These are phyloP conservation scores for Coniella lustricola DNA, from an alignment of 2,329 filamentous ascomycete genomes.

Conservation along the genomic window DNA sequence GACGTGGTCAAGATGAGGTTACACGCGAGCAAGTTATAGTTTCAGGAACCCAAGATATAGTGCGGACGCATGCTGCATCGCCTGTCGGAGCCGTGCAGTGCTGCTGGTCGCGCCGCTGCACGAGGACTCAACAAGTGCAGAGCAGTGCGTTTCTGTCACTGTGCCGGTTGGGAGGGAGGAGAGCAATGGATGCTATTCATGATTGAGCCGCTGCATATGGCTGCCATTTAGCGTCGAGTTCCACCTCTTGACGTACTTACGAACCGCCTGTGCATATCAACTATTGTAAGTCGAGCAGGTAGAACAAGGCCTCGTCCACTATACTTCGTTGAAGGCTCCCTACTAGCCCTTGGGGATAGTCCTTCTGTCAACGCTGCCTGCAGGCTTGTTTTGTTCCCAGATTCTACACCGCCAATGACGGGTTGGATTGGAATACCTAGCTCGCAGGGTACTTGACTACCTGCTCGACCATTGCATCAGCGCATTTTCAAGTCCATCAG, in stretches of 20 bases:
- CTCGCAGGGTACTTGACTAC: no score
- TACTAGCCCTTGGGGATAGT: no score
- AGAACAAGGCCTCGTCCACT: no score
- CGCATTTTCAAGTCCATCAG: constrained; percentile 1
- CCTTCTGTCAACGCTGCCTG: no score
- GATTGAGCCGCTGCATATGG: not conserved
- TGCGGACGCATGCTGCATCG: constrained; percentile 11
- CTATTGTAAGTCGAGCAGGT: no score
- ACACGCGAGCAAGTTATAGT: constrained; percentile 8
- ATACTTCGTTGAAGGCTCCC: no score
- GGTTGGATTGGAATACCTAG: constrained; percentile 4
- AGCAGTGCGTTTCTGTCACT: no score
- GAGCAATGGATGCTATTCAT: not conserved
- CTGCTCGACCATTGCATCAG: constrained; percentile 5
- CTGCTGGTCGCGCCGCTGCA: constrained; percentile 16
- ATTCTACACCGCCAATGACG: constrained; percentile 15
- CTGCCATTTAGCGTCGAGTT: not conserved
- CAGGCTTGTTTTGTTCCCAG: not conserved
- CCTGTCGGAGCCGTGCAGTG: constrained; percentile 9
- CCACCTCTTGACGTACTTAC: not conserved
- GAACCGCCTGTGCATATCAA: not conserved
- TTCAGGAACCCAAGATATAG: constrained; percentile 11
- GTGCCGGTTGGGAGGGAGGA: not conserved
- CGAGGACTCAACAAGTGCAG: not conserved
- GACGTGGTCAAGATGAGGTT: constrained; percentile 12